Conservation (phyloP, 495 filamentous ascomycete genomes). For the Annulohypoxylon bovei region DNA sequence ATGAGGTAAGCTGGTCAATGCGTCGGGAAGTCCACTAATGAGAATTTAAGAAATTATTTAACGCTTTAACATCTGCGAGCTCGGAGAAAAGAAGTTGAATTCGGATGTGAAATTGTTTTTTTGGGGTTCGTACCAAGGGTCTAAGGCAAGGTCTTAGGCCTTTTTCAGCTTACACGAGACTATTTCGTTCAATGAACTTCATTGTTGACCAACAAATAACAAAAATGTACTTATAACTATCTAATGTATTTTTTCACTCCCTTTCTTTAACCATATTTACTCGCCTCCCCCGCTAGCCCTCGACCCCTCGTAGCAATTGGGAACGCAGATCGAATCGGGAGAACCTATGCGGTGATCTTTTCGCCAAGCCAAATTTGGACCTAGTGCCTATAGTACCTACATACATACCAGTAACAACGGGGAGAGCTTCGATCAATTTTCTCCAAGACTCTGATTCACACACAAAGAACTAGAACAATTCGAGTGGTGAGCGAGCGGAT, state of each 20-base stretch:
- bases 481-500: conserved; percentile 25
- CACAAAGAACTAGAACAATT: not conserved
- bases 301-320: not conserved
- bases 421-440: not conserved
- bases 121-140: not conserved
- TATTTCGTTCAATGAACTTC: conserved; percentile 19
- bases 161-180: not conserved
- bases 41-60: conserved; percentile 2
- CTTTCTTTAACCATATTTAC: not conserved
- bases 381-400: not conserved
- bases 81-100: conserved; percentile 10
- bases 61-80: conserved; percentile 1
- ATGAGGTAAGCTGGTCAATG: not conserved
- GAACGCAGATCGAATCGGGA: not conserved
- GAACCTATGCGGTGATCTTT: not conserved
- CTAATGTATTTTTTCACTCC: not conserved
- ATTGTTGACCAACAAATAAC: conserved; percentile 6
- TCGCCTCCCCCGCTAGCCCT: not conserved
- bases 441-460: not conserved
- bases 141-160: not conserved
- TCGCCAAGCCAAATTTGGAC: not conserved
- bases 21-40: not conserved
- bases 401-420: not conserved
- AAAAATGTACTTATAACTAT: not conserved
- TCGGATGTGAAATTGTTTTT: not conserved